Base-by-base conservation (phyloP, 345 rosid genomes). In the Viola odorata region DNA sequence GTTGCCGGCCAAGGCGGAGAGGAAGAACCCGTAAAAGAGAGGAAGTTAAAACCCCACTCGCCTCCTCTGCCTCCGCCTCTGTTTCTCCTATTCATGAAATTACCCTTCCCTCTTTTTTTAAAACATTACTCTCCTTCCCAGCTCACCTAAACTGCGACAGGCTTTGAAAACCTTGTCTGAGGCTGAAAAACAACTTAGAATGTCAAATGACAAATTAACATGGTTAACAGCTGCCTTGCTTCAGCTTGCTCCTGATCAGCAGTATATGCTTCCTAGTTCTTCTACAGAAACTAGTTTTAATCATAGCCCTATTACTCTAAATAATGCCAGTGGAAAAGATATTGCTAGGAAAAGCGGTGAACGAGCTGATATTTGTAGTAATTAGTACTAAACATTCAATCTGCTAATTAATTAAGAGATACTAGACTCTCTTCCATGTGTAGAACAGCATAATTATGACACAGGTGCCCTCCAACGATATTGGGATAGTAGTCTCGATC, bases 221-320 rank as follows among this genome's bases (percentile, higher is more conserved):
- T 95, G 99, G 99, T 81, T 95, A 58, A 95, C 96, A 5, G 99
- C 98, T 58, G 94, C 99, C 64, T 67, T 95, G 78, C 95, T 95
- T 59, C 99, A 91, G 56, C 96, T 95, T 67, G 99, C 98, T 75
- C 99, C 98, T 41, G 99, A 95, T 75, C 95, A 85, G 64, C 97
- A 84, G 62, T 86, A 91, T 68, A 61, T 84, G 71, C 65, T 85
- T 37, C 87, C 87, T 45, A 73, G 65, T 69, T 83, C 85, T 16
- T 84, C 97, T 12, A 73, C 85, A 36, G 89, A 81, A 61, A 68
- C 82, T 50, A 85, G 96, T 77, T 79, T 84, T 48, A 78, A 75
- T 68, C 85, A 75, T 51, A 85, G 85, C 67, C 84, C 89, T 38
- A 60, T 65, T 45, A 62, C 69, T 49, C 48, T 12, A 36, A 66